Evolutionary conservation across 129 eudicot genomes (phyloP).

Genomic region (Flaveria trinervia): DNA sequence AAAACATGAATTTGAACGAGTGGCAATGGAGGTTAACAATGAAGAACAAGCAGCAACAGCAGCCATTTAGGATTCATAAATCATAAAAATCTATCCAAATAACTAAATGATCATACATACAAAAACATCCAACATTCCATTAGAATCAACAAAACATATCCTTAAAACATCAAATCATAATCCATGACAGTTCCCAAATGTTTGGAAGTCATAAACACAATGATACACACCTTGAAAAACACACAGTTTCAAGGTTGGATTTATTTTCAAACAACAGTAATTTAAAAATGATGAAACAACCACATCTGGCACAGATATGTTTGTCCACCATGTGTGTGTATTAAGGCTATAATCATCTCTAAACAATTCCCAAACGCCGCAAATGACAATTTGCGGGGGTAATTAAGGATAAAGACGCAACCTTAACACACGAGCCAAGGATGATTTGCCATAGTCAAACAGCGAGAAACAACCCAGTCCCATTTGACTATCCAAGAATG

Average conservation of each 20-base stretch:
- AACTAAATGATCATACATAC: not conserved
- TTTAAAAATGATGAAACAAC: constrained; percentile 15
- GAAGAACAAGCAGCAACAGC: not conserved
- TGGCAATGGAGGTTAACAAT: not conserved
- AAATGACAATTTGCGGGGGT: constrained; percentile 22
- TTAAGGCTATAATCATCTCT: constrained; percentile 42
- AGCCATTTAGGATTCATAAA: not conserved
- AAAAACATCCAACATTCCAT: not conserved
- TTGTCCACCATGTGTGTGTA: constrained; percentile 19
- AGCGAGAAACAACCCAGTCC: constrained; percentile 11
- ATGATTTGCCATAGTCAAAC: constrained; percentile 78
- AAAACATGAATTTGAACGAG: too few species aligned
- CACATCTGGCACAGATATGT: constrained; percentile 18
- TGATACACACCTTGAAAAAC: constrained; percentile 11
- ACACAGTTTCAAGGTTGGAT: not conserved
- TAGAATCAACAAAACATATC: not conserved
- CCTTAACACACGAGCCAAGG: constrained; percentile 73
- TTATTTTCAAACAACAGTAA: constrained; percentile 20
- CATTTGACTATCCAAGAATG: constrained; percentile 39
- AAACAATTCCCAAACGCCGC: constrained; percentile 30
- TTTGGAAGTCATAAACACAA: constrained; percentile 10
- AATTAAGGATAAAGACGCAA: constrained; percentile 25
- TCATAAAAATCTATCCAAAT: too few species aligned
- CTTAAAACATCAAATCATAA: constrained; percentile 10
- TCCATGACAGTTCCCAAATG: constrained; percentile 27